Conservation (phyloP, 352 stramenopile genomes). For the Phytophthora pisi region DNA sequence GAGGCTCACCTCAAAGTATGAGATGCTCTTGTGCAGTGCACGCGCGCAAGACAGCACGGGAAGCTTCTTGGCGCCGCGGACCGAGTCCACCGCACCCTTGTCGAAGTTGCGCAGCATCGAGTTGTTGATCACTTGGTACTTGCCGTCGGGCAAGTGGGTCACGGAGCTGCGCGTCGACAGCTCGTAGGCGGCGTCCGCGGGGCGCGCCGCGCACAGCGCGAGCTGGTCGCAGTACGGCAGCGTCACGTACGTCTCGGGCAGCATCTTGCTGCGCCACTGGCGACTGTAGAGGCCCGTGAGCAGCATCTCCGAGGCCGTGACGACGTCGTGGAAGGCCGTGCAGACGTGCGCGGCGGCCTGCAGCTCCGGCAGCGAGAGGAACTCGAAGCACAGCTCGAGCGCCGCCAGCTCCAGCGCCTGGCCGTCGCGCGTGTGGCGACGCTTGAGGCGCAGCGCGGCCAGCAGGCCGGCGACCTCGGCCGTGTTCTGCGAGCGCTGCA, state of each 20-base stretch:
- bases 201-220: constrained; percentile 46
- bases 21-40: constrained; percentile 57
- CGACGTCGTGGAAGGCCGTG: constrained; percentile 61
- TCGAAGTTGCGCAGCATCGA: constrained; percentile 85
- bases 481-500: constrained; percentile 45
- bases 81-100: constrained; percentile 72
- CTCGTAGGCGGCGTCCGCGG: constrained; percentile 34
- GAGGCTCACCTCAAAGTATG: constrained; percentile 83
- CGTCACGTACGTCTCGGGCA: constrained; percentile 44
- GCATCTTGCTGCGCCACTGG: constrained; percentile 48
- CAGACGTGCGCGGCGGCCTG: constrained; percentile 51
- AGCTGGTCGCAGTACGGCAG: constrained; percentile 56
- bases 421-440: constrained; percentile 21
- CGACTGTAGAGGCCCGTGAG: constrained; percentile 65
- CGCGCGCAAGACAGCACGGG: constrained; percentile 57
- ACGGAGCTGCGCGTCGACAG: constrained; percentile 70
- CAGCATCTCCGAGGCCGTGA: constrained; percentile 49
- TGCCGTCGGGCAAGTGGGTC: constrained; percentile 43
- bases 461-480: constrained; percentile 21
- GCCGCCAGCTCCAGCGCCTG: constrained; percentile 48
- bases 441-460: constrained; percentile 23
- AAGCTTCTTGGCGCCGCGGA: constrained; percentile 60
- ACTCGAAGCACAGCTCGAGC: constrained; percentile 79
- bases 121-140: constrained; percentile 72
- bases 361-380: constrained; percentile 63